These are phyloP conservation scores for Talaromyces stipitatus DNA, from an alignment of 495 filamentous ascomycete species.

Conservation along the genomic window DNA sequence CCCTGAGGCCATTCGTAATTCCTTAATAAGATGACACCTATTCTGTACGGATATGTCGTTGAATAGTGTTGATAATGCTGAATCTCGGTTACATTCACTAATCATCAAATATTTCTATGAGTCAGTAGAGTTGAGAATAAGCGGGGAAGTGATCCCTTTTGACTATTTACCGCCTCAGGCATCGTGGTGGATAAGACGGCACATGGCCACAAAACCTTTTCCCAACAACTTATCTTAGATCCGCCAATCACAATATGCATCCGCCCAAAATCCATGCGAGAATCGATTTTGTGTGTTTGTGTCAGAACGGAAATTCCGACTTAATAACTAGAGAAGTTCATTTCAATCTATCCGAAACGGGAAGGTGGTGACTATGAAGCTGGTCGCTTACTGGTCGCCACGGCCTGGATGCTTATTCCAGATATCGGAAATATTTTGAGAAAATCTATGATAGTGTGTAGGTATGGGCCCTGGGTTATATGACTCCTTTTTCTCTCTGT, in stretches of 20 bases:
- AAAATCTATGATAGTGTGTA: neutral
- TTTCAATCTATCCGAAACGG: neutral
- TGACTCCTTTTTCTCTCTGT: neutral
- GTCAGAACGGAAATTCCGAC: too few relatives aligned
- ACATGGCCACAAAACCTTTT: neutral
- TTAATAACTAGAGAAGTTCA: too few relatives aligned
- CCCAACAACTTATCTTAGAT: neutral
- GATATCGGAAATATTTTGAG: neutral
- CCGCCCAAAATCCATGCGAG: neutral
- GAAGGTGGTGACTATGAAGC: neutral
- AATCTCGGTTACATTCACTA: too few relatives aligned
- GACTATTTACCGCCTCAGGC: neutral
- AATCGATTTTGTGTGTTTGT: too few relatives aligned
- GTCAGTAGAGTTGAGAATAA: too few relatives aligned
- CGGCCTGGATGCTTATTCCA: neutral
- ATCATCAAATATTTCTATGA: too few relatives aligned
- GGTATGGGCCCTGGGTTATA: neutral
- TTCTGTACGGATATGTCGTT: too few relatives aligned
- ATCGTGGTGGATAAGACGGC: slow-evolving; percentile 16
- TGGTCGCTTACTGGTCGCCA: neutral
- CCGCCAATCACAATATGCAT: neutral
- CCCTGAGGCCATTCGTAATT: too few relatives aligned
- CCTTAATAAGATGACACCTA: too few relatives aligned
- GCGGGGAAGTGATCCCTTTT: too few relatives aligned
- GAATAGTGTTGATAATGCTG: too few relatives aligned